These are phyloP conservation scores for Yarrowia galli DNA, from an alignment of 1,139 yeast species.

Conservation along the genomic window DNA sequence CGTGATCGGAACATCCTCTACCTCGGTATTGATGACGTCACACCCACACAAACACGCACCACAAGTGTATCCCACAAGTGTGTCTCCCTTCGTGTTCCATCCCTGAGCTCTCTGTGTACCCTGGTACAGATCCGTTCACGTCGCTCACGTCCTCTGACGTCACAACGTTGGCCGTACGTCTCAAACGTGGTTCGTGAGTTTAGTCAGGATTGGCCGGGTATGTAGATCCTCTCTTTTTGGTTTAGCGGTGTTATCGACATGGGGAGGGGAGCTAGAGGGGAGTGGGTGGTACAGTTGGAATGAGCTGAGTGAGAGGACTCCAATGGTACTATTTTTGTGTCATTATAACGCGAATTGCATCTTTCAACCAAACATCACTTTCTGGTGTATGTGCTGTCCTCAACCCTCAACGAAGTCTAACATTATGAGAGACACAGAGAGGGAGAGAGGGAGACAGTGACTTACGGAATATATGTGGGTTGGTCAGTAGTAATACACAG, in stretches of 20 bases:
- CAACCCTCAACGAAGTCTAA: constrained; percentile 19
- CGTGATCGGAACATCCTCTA: too few relatives aligned
- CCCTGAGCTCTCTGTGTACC: neutral
- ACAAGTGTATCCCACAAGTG: neutral
- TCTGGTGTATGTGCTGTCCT: constrained; percentile 3
- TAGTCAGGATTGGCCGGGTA: constrained; percentile 9
- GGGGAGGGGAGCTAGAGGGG: too few relatives aligned
- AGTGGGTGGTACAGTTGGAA: neutral
- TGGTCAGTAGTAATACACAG: neutral
- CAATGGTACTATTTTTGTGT: neutral
- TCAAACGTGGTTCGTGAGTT: constrained; percentile 25
- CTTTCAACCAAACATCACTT: neutral
- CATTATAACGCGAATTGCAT: neutral
- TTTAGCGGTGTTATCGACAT: too few relatives aligned
- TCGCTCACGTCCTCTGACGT: constrained; percentile 12
- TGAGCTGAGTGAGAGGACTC: neutral
- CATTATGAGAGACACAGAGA: neutral
- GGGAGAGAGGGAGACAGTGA: neutral
- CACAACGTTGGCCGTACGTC: constrained; percentile 17
- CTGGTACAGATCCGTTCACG: neutral
- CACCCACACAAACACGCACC: neutral
- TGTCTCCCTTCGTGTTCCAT: neutral
- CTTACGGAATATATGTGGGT: too few relatives aligned
- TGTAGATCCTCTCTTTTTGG: constrained; percentile 9
- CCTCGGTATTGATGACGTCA: neutral